Evolutionary conservation across 306 rosid species (phyloP), one percentile per base, ranked within the genome.

Genomic region (Rosa chinensis): DNA sequence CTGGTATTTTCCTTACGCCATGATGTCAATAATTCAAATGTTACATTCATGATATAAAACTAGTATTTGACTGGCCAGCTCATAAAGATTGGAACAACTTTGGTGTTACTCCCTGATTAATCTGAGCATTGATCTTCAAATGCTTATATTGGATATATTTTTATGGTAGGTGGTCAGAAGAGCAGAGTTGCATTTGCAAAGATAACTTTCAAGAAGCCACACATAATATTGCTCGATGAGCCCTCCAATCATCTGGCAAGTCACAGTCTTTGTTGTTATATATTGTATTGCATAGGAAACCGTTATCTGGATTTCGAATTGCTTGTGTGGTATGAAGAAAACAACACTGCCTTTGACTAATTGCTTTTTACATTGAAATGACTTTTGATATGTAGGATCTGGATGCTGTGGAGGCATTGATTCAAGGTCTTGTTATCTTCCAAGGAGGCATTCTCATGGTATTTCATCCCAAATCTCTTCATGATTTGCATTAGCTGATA

Each of bases 391-490:
- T 89, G 78, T 76, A 96, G 99, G 99, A 96, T 72, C 91, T 96
- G 95, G 99, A 96, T 82, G 99, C 99, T 64, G 99, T 96, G 80
- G 98, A 96, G 88, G 99, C 99, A 68, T 91, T 93, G n/a, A 96
- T 96, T 73, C 99, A 96, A 87, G 99, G 99, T 70, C 99, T 96
- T 73, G 99, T 93, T 37, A 23, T 96, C 85, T 96, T 91, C 79
- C 99, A 96, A 90, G 99, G 99, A 87, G 99, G 99, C 88, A 94
- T 96, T 90, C 97, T 96, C 82, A 96, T 93, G 98, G 99, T 96
- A 93, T 45, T 56, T 40, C 39, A 42, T 64, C 49, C n/a, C 61
- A 13, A 9, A 44, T 5, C 18, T 72, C 74, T 68, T 73, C 59
- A 59, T 21, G 8, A 49, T 14, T 78, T 45, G 16, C 43, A n/a